Percentiles rank a stretch among this genome's conserved stretches.
Evolutionary conservation across 169 alveolate genomes (phyloP).

Genomic region (Perkinsus olseni): DNA sequence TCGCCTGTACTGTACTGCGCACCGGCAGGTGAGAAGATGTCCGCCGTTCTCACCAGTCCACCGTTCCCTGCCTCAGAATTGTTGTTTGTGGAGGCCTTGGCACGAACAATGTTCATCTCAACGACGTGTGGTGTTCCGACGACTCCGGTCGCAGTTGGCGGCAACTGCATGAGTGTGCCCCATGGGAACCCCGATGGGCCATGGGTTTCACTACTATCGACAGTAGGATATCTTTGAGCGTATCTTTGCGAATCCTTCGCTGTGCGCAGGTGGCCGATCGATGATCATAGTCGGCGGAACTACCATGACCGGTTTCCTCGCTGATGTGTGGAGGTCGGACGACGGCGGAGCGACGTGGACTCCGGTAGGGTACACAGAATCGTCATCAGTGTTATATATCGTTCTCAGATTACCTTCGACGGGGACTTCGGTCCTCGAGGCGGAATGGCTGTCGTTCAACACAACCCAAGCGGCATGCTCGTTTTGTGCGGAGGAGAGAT

Average conservation of each 20-base stretch:
- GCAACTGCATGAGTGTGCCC: neutral
- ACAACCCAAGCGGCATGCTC: neutral
- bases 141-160: neutral
- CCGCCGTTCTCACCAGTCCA: neutral
- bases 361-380: neutral
- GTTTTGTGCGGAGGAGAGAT: neutral
- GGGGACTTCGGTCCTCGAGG: neutral
- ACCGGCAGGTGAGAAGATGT: neutral
- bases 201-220: neutral
- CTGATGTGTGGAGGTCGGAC: neutral
- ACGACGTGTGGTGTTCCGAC: neutral
- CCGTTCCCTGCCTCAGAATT: neutral
- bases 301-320: neutral
- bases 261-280: neutral
- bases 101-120: neutral
- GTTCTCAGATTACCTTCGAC: neutral
- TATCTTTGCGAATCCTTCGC: neutral
- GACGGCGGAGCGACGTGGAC: neutral
- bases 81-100: neutral
- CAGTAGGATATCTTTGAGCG: neutral
- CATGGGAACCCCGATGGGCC: conserved; percentile 4
- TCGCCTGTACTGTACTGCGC: neutral
- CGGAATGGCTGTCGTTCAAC: neutral
- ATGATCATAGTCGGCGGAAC: neutral
- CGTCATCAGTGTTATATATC: neutral